Percentiles rank a stretch among this genome's conserved stretches.
Conservation (phyloP, 2,329 filamentous ascomycete species). For the Ceratocystis albifundus region DNA sequence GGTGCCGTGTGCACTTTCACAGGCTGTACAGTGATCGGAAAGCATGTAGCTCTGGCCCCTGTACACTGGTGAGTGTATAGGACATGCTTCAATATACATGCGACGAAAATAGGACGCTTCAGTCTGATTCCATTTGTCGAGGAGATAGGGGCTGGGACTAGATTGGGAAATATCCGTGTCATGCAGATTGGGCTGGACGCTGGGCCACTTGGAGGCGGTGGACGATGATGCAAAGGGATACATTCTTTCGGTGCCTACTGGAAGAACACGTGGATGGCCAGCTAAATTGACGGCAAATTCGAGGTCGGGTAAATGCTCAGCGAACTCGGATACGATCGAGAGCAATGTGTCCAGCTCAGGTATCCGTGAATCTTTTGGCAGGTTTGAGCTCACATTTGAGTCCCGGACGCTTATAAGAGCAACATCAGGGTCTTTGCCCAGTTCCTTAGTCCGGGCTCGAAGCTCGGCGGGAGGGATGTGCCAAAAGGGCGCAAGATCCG, state of each 20-base stretch:
- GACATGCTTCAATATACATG: conserved; percentile 44
- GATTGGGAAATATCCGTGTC: neutral
- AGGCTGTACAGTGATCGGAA: conserved; percentile 16
- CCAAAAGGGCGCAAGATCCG: conserved; percentile 68
- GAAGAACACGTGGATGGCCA: conserved; percentile 59
- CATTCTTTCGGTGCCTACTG: conserved; percentile 8
- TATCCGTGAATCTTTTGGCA: conserved; percentile 28
- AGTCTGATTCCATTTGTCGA: conserved; percentile 14
- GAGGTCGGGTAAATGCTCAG: conserved; percentile 67
- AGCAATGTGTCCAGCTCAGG: conserved; percentile 37
- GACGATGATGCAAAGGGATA: neutral
- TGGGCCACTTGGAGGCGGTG: neutral
- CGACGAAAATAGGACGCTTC: conserved; percentile 31
- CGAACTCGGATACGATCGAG: conserved; percentile 60
- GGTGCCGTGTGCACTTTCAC: conserved; percentile 40
- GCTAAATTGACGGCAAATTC: conserved; percentile 71
- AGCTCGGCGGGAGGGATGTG: conserved; percentile 56
- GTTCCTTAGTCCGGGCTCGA: conserved; percentile 42
- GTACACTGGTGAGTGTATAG: conserved; percentile 43
- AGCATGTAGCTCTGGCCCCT: conserved; percentile 13
- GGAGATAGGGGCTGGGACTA: neutral
- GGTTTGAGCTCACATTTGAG: conserved; percentile 40
- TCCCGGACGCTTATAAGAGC: conserved; percentile 48
- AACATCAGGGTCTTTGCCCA: conserved; percentile 35
- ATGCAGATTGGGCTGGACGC: too few relatives aligned